These are phyloP conservation scores for Favolaschia claudopus DNA, from an alignment of 768 basidiomycete species.

Conservation along the genomic window DNA sequence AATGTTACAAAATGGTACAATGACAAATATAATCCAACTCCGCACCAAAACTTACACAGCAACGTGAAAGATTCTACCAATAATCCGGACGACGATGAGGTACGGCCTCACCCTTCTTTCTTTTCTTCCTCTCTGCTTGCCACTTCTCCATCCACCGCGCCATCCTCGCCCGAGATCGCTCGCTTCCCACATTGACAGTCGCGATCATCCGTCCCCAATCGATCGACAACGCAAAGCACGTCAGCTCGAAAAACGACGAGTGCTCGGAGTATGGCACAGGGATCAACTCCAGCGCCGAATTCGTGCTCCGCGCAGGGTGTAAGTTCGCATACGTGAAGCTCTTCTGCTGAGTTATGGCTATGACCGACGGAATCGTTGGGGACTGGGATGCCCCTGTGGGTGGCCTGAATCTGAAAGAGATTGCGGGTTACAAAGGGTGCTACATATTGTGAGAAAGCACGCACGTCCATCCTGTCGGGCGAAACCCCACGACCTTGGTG, in stretches of 20 bases:
- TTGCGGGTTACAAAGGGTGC: not conserved
- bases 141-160: constrained; percentile 88
- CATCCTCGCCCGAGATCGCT: constrained; percentile 83
- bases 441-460: constrained; percentile 36
- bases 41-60: too few species aligned
- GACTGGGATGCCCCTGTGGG: constrained; percentile 67
- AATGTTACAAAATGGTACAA: too few species aligned
- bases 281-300: constrained; percentile 72
- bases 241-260: constrained; percentile 93
- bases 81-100: constrained; percentile 54
- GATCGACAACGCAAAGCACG: constrained; percentile 91
- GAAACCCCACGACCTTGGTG: constrained; percentile 77
- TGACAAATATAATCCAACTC: too few species aligned
- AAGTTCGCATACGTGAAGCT: constrained; percentile 77
- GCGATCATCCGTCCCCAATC: constrained; percentile 91
- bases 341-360: constrained; percentile 69
- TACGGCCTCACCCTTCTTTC: constrained; percentile 45
- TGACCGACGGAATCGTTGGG: constrained; percentile 72
- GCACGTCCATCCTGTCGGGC: constrained; percentile 97
- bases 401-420: constrained; percentile 62
- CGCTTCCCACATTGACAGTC: constrained; percentile 89
- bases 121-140: constrained; percentile 80
- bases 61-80: too few species aligned
- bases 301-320: constrained; percentile 74
- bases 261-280: constrained; percentile 96